Base-by-base conservation (phyloP, 352 stramenopile species). In the Globisporangium camurandrum region DNA sequence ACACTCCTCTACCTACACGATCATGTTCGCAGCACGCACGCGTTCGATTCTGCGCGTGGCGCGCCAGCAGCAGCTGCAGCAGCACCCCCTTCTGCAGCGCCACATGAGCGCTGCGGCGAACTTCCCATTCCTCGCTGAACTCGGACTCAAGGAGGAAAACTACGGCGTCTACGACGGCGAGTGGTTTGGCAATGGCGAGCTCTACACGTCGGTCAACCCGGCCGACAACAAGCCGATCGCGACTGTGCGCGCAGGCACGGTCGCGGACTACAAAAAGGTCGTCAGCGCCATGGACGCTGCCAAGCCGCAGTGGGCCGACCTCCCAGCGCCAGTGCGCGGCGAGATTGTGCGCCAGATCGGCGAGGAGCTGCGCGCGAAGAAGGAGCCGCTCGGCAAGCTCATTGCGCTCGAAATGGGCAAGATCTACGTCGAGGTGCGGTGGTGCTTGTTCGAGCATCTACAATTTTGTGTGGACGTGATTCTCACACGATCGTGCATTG, bases 351-450 rank as follows among this genome's bases (percentile, higher is more conserved):
- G 88, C 36, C 86, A 96, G 69, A 95, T 97, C 52, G 88, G 87
- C 52, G 69, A 95, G 37, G 79, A 92, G 57, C 68, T 97, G 24
- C 82, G 88, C 43, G 78, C 66, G 46, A 96, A 97, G 64, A 86
- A 88, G 46, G 75, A 95, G n/a, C 69, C 82, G 26, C 69, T 97
- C 3, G 89, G 88, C 49, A 86, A 91, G 51, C 67, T 97, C 34
- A 90, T 97, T 34, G 67, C 87, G 40, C 69, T 96, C 4, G 90
- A 97, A 66, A 97, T 97, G 89, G 89, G 89, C 60, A 97, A 97
- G 66, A 97, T 97, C 62, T 84, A 93, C 52, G 74, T 89, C 34
- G 90, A 93, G 67, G 75, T 87, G 45, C 4, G 54, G n/a, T n/a
- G n/a, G n/a, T n/a, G n/a, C n/a, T n/a, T n/a, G n/a, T n/a, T n/a